Conservation (phyloP, 352 stramenopile species). For the Pythium utonaiense region DNA sequence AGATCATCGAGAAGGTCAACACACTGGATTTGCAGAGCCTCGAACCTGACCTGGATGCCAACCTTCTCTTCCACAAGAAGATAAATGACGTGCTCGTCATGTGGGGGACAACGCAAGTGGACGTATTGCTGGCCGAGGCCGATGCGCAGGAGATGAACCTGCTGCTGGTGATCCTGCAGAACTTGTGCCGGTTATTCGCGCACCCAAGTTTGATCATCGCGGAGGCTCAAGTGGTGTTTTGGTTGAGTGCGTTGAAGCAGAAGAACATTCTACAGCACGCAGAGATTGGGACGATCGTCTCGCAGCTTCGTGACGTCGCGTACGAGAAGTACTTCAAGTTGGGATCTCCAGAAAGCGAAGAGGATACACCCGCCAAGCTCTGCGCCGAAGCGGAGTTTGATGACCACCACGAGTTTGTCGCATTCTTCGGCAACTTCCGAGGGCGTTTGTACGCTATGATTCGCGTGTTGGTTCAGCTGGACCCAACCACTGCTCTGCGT, state of each 20-base stretch:
- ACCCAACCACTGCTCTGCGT: conserved; percentile 43
- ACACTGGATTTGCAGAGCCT: conserved; percentile 40
- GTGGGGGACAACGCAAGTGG: conserved; percentile 66
- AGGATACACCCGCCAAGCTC: conserved; percentile 32
- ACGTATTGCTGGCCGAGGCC: conserved; percentile 44
- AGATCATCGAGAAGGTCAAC: conserved; percentile 57
- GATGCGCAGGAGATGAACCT: conserved; percentile 43
- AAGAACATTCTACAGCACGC: conserved; percentile 36
- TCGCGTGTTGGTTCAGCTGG: conserved; percentile 58
- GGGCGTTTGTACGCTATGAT: conserved; percentile 73
- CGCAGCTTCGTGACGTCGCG: conserved; percentile 50
- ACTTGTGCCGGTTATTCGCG: conserved; percentile 51
- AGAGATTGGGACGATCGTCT: conserved; percentile 3
- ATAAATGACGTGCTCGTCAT: conserved; percentile 71
- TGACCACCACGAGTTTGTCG: conserved; percentile 62
- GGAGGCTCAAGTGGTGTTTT: conserved; percentile 72
- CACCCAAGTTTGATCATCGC: conserved; percentile 68
- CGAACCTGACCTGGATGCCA: conserved; percentile 42
- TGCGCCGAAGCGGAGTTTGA: conserved; percentile 69
- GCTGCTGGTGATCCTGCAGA: conserved; percentile 40
- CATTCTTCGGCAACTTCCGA: conserved; percentile 79
- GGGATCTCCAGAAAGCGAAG: conserved; percentile 55
- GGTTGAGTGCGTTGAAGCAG: conserved; percentile 72
- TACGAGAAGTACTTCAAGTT: conserved; percentile 85
- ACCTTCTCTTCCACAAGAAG: conserved; percentile 68